Percentiles rank a stretch among this genome's conserved stretches.
Evolutionary conservation across 768 basidiomycete species (phyloP).

Genomic region (Coprinopsis marcescibilis): DNA sequence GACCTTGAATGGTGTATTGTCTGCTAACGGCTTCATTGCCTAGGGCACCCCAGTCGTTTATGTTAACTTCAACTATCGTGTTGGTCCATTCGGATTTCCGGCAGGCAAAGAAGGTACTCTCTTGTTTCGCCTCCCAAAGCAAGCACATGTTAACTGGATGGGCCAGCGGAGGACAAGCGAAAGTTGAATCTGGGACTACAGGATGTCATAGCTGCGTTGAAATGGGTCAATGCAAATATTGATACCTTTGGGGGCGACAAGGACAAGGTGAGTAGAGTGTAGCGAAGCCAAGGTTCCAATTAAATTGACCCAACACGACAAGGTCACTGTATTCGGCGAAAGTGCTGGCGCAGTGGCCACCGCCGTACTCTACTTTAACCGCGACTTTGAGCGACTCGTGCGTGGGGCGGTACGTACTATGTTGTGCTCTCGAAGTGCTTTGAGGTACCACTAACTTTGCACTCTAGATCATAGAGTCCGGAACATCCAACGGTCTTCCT

Average conservation of each 20-base stretch:
- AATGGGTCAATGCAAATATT: conserved; percentile 60
- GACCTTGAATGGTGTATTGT: background rate
- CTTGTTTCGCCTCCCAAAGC: background rate
- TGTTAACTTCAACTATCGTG: conserved; percentile 36
- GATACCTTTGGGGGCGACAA: conserved; percentile 53
- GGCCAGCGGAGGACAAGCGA: conserved; percentile 26
- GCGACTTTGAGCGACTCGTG: conserved; percentile 25
- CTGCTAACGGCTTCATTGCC: background rate
- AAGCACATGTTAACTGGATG: background rate
- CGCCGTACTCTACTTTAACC: conserved; percentile 32
- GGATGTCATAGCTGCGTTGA: conserved; percentile 39
- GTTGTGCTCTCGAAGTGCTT: background rate
- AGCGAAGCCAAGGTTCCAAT: background rate
- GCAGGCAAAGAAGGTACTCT: conserved; percentile 30
- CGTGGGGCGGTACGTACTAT: conserved; percentile 23
- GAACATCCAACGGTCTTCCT: conserved; percentile 31
- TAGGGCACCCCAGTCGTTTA: conserved; percentile 40
- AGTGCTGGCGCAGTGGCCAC: conserved; percentile 48
- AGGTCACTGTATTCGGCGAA: no score
- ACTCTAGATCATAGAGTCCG: conserved; percentile 34
- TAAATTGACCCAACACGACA: no score
- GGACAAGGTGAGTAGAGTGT: conserved; percentile 16
- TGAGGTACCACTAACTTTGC: background rate
- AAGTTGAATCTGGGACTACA: conserved; percentile 41
- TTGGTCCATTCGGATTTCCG: conserved; percentile 43